These are phyloP conservation scores for Sporobolomyces roseus DNA, from an alignment of 768 basidiomycete species.

Conservation along the genomic window DNA sequence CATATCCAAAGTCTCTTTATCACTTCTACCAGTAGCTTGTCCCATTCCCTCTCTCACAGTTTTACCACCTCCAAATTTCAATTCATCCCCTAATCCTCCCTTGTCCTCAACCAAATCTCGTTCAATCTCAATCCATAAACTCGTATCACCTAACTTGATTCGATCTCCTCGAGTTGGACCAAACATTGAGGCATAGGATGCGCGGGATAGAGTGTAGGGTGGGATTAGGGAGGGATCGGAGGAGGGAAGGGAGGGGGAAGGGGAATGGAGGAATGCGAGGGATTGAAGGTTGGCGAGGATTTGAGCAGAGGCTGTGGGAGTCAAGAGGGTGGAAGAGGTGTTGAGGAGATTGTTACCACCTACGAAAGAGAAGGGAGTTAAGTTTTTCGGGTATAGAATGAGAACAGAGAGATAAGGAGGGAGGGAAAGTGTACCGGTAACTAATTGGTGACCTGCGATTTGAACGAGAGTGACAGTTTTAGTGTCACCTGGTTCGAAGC, in stretches of 20 bases:
- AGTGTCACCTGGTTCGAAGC: conserved; percentile 88
- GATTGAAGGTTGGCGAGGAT: conserved; percentile 52
- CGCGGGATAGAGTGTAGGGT: conserved; percentile 55
- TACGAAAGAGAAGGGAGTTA: neutral
- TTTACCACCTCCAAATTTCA: conserved; percentile 97
- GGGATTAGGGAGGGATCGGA: neutral
- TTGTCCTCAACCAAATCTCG: conserved; percentile 83
- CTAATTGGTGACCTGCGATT: conserved; percentile 66
- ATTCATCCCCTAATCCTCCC: conserved; percentile 94
- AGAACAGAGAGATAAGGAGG: neutral
- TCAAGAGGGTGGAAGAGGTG: conserved; percentile 46
- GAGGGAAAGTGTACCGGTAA: conserved; percentile 59
- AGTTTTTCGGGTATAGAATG: neutral
- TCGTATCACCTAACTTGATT: conserved; percentile 80
- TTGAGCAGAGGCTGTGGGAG: conserved; percentile 26
- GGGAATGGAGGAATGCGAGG: conserved; percentile 62
- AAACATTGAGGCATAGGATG: conserved; percentile 85
- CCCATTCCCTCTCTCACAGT: conserved; percentile 96
- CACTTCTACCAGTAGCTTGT: conserved; percentile 70
- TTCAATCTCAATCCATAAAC: conserved; percentile 88
- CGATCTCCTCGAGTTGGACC: conserved; percentile 90
- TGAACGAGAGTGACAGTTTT: conserved; percentile 78
- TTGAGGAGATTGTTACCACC: conserved; percentile 58
- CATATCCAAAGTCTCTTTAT: conserved; percentile 71
- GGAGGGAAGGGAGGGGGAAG: neutral